Base-by-base conservation (phyloP, 1,284 basidiomycete species). In the Trametes polyzona region DNA sequence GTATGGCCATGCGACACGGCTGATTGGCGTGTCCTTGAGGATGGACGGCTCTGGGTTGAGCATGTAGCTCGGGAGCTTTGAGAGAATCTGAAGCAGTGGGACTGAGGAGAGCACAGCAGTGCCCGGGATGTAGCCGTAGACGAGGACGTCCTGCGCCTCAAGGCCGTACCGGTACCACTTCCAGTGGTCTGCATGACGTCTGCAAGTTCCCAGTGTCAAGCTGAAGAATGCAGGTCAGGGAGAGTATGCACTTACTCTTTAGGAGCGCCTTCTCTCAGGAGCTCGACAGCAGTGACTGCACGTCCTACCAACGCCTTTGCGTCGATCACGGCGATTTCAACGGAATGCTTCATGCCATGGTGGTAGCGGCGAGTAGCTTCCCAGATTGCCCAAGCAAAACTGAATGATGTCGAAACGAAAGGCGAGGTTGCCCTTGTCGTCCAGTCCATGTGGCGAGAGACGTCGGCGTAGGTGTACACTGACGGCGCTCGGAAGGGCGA, bases 331-430 rank as follows among this genome's bases (percentile, higher is more conserved):
- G 88, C 89, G 59, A 91, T 89, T 69, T 91, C 80, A 21, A 91
- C 75, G 53, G 87, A 83, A 60, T 89, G 86, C 70, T 91, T 90
- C 55, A 89, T 73, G 35, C 83, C 83, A 35, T 78, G 71, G 63
- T 85, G 83, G 65, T 88, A 89, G 21, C 88, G 81, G 56, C 86
- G 76, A n/a, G 87, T 78, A 6, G 88, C 89, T 67, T 91, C 89
- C 88, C 88, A 91, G 32, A 91, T 78, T 12, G 88, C 84, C 89
- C 88, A 91, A 30, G 80, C 82, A 65, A 90, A 88, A 71, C 86
- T 90, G 69, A 90, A 90, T 1, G 88, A 89, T 1, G 87, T 81
- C 2, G 88, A 87, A 37, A 91, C 81, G 61, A 82, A 90, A 3
- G 83, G 78, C 0, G 89, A 91, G 17, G 80, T 76, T 1, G 82